Evolutionary conservation across 176 grass and related monocot species (phyloP).

Genomic region (Sorghum bicolor): DNA sequence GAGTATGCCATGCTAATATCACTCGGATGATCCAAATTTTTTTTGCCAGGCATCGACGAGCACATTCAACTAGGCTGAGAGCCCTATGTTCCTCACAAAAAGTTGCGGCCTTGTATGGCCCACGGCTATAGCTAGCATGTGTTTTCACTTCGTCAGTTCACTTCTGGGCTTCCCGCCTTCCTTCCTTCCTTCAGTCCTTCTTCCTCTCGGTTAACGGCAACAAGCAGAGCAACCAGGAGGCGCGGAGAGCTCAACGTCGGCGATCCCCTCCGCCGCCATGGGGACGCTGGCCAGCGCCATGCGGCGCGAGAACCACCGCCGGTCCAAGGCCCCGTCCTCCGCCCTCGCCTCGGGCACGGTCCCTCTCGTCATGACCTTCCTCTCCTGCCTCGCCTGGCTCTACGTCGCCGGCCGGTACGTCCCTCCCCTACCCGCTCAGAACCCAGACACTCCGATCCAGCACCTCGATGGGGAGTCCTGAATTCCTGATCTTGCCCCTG

Average conservation of each 20-base stretch:
- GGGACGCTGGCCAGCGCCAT: conserved; percentile 80
- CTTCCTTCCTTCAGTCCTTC: neutral
- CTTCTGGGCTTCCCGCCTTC: too few species aligned
- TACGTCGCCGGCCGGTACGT: conserved; percentile 82
- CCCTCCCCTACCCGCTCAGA: neutral
- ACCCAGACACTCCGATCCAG: neutral
- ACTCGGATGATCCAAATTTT: too few species aligned
- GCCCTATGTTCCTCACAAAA: too few species aligned
- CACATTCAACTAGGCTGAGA: too few species aligned
- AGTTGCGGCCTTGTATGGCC: neutral
- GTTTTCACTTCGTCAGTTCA: too few species aligned
- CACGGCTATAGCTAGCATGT: neutral
- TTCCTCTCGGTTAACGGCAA: neutral
- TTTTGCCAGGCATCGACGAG: too few species aligned
- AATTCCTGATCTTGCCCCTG: neutral
- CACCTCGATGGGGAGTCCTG: neutral
- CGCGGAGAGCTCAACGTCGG: conserved; percentile 6
- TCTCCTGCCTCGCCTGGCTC: conserved; percentile 96
- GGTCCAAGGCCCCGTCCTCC: conserved; percentile 36
- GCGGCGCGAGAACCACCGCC: conserved; percentile 61
- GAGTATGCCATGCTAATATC: neutral
- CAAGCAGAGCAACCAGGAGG: neutral
- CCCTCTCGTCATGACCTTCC: conserved; percentile 78
- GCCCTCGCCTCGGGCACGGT: conserved; percentile 40
- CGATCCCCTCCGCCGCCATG: conserved; percentile 35